Base-by-base conservation (phyloP, 2,329 filamentous ascomycete species). In the Penicillium sp. region DNA sequence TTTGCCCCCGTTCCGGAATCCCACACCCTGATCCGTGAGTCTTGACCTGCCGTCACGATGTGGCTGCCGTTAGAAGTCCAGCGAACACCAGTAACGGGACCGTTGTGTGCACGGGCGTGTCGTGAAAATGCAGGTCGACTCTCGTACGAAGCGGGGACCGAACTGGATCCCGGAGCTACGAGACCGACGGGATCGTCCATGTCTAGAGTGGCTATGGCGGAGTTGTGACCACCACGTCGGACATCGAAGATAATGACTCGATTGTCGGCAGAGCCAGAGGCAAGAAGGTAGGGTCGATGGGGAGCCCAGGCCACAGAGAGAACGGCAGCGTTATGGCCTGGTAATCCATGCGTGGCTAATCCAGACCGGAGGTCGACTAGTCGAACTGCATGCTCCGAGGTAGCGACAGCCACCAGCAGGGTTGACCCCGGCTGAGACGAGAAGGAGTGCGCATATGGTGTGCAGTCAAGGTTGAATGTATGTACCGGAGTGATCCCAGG, bases 211-310 rank as follows among this genome's bases (percentile, higher is more conserved):
- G 84, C 88, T 29, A 97, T 75, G 18, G 85, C 81, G 5, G 84
- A 84, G 18, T 85, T 85, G 46, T 67, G 65, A 7, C 69, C 69
- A 28, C 88, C 86, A 29, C 87, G 83, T 3, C 91, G 79, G 26
- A 96, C 80, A 65, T 97, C 91, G 84, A 91, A 97, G 33, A 96
- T 74, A 24, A 90, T 81, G 2, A 90, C 82, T 8, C 82, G 85
- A 18, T 90, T 90, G 63, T 97, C 90, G 0, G 84, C 81, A n/a
- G 88, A 86, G 0, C 88, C 89, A 43, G 87, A 91, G 8, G 86
- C 88, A 3, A 97, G 78, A 4, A 94, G 75, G 61, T 95, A 81
- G 40, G 90, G 87, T 41, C 85, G 76, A 4, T 81, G 79, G 0
- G 90, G 90, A 48, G 88, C 91, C 93, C 93, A 97, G 4, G 83